phyloP scores from a whole-genome alignment of 768 basidiomycete genomes.

The Mycena pura region DNA sequence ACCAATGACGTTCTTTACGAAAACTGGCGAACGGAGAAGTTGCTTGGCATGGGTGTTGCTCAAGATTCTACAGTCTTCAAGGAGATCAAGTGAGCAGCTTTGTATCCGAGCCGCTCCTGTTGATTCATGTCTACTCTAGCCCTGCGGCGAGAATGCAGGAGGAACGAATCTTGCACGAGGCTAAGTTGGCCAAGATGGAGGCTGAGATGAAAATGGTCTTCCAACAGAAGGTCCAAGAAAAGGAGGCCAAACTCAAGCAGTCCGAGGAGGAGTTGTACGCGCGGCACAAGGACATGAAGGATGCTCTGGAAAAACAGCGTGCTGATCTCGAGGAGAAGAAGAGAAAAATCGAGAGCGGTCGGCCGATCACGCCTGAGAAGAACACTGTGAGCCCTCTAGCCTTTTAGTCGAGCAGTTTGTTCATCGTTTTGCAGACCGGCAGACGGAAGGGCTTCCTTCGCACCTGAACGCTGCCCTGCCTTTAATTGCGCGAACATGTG shows the following conservation, averaged over 20 bases:
- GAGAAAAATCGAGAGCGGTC: slow-evolving; percentile 91
- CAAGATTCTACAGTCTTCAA: slow-evolving; percentile 99
- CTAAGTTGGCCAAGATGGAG: slow-evolving; percentile 99
- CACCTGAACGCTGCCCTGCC: slow-evolving; percentile 48
- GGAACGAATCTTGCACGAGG: slow-evolving; percentile 94
- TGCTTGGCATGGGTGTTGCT: slow-evolving; percentile 96
- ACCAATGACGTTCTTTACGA: slow-evolving; percentile 97
- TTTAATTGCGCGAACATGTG: slow-evolving; percentile 37
- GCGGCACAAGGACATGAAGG: slow-evolving; percentile 99
- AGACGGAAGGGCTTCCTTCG: slow-evolving; percentile 83
- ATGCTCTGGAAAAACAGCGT: slow-evolving; percentile 96
- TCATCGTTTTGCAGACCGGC: slow-evolving; percentile 49
- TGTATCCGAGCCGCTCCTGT: slow-evolving; percentile 5
- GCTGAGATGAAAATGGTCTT: slow-evolving; percentile 99
- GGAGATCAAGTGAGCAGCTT: slow-evolving; percentile 89
- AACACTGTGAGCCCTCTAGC: slow-evolving; percentile 61
- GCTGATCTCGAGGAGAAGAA: slow-evolving; percentile 98
- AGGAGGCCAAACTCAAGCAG: slow-evolving; percentile 98
- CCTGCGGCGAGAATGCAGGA: slow-evolving; percentile 96
- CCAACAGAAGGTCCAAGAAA: slow-evolving; percentile 99
- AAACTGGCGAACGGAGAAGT: slow-evolving; percentile 97
- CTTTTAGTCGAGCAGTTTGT: slow-evolving; percentile 26
- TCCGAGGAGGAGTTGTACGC: slow-evolving; percentile 99
- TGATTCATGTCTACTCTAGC: slow-evolving; percentile 51
- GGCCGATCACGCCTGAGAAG: slow-evolving; percentile 96